Evolutionary conservation across 1,284 basidiomycete genomes (phyloP), one percentile per base, ranked within the genome.

Genomic region (Mixia osmundae): DNA sequence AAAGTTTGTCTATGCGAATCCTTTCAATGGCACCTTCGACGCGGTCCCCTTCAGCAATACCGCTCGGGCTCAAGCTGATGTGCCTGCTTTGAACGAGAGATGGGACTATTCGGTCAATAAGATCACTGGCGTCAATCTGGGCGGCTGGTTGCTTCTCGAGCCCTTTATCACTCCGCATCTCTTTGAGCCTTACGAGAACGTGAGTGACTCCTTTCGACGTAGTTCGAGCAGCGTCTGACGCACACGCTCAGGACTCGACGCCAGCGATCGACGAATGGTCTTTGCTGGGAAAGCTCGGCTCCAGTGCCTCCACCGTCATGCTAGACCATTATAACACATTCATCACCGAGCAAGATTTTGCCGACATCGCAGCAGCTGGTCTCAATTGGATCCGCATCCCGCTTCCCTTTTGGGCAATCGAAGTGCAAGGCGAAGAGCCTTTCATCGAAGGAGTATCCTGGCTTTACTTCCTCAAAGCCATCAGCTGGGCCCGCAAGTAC

Each of bases 401-500:
- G 0, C 65, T 89, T 32, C 72, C 75, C 0, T 85, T 64, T 58
- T 89, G 83, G 82, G 75, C 76, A 10, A 71, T 89, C 43, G 75
- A 79, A 35, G 69, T 62, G 1, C 71, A 69, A 61, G 59, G 62
- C 14, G 68, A 64, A 16, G 82, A 87, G 55, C 79, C 82, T 3
- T 87, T 74, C 63, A 65, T 85, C 18, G 63, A 65, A 15, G 63
- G 67, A 38, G 69, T 72, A 1, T 67, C 67, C 7, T 89, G 82
- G 79, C 69, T 69, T 41, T 87, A 50, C 41, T 35, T 51, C 33
- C 37, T 51, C 30, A 51, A 51, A 34, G 18, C 73, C 9, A 53
- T 85, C 33, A 61, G 64, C 15, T 89, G 80, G 82, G 72, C 72
- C 28, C 66, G 80, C 43, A 87, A 87, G 58, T 89, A 91, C 53